A percentile compares a stretch with the other conserved stretches of the same genome.
phyloP scores from a whole-genome alignment of 1,284 basidiomycete species.

The Cryptococcus sp. region DNA sequence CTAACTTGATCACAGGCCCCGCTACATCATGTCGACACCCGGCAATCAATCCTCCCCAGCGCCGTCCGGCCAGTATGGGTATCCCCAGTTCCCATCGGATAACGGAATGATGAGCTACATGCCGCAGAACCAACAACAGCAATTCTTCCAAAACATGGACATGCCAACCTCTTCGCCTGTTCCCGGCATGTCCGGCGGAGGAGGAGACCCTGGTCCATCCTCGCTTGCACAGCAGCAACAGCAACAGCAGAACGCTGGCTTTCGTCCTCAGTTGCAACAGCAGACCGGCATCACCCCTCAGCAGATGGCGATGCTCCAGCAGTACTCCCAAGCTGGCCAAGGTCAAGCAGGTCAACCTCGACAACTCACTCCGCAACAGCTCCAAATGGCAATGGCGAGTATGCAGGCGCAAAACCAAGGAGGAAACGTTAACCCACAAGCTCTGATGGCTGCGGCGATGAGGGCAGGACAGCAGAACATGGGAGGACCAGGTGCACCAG shows the following conservation, averaged over 20 bases:
- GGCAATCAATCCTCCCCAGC: constrained; percentile 16
- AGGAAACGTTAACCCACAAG: constrained; percentile 17
- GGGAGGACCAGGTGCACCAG: constrained; percentile 27
- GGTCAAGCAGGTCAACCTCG: constrained; percentile 8
- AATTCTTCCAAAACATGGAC: constrained; percentile 20
- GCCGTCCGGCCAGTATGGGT: constrained; percentile 8
- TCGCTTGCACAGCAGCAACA: constrained; percentile 31
- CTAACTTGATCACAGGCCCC: neutral
- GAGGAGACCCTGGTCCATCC: constrained; percentile 35
- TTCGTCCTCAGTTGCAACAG: constrained; percentile 12
- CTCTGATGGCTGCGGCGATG: constrained; percentile 21
- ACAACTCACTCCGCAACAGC: constrained; percentile 32
- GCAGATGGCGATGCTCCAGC: constrained; percentile 25
- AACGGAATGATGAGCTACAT: constrained; percentile 12
- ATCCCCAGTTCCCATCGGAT: constrained; percentile 13
- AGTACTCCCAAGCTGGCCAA: constrained; percentile 15
- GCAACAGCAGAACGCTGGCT: constrained; percentile 4
- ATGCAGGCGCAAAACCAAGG: constrained; percentile 18
- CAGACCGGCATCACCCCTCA: constrained; percentile 18
- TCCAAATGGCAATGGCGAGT: constrained; percentile 35
- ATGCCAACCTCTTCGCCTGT: constrained; percentile 21
- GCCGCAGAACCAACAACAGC: constrained; percentile 29
- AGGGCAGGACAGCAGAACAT: constrained; percentile 15
- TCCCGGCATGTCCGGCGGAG: constrained; percentile 22
- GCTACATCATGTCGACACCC: constrained; percentile 23